These are phyloP conservation scores for Tephrocybe sp. DNA, from an alignment of 768 basidiomycete species.

Conservation along the genomic window DNA sequence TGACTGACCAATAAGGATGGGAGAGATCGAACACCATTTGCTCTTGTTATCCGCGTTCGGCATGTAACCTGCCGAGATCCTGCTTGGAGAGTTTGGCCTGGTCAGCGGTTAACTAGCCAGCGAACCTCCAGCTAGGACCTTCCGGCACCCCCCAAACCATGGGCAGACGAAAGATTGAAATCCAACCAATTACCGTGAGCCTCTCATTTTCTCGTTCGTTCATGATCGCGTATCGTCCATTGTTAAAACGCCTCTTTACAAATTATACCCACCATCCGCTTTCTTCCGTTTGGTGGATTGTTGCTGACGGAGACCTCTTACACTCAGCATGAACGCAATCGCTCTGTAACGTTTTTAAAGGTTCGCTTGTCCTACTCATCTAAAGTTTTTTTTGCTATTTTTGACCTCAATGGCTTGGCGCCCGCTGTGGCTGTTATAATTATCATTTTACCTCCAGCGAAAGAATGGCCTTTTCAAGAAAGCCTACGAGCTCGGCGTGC, in stretches of 20 bases:
- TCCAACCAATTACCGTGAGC: constrained; percentile 74
- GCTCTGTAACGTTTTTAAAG: constrained; percentile 89
- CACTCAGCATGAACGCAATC: constrained; percentile 86
- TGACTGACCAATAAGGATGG: constrained; percentile 6
- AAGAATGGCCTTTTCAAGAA: constrained; percentile 92
- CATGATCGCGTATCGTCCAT: constrained; percentile 10
- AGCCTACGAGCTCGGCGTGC: constrained; percentile 86
- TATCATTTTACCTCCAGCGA: constrained; percentile 45
- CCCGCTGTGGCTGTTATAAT: constrained; percentile 30
- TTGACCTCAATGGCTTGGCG: constrained; percentile 49
- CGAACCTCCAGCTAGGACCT: constrained; percentile 25
- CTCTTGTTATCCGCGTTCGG: constrained; percentile 9
- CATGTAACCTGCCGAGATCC: constrained; percentile 8
- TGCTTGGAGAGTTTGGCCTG: constrained; percentile 10
- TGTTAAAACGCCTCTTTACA: constrained; percentile 5
- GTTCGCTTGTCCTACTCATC: constrained; percentile 38
- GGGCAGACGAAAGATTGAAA: constrained; percentile 80
- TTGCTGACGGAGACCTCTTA: constrained; percentile 25
- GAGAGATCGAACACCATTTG: constrained; percentile 8
- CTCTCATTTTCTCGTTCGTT: constrained; percentile 14
- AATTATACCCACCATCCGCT: constrained; percentile 21
- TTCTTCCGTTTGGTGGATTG: constrained; percentile 1
- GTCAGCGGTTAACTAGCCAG: constrained; percentile 13
- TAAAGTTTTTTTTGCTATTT: constrained; percentile 58
- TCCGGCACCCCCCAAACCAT: constrained; percentile 24